Percentiles rank a stretch among this genome's conserved stretches.
These are phyloP conservation scores for Amanita exitialis DNA, from an alignment of 768 basidiomycete species.

Conservation along the genomic window DNA sequence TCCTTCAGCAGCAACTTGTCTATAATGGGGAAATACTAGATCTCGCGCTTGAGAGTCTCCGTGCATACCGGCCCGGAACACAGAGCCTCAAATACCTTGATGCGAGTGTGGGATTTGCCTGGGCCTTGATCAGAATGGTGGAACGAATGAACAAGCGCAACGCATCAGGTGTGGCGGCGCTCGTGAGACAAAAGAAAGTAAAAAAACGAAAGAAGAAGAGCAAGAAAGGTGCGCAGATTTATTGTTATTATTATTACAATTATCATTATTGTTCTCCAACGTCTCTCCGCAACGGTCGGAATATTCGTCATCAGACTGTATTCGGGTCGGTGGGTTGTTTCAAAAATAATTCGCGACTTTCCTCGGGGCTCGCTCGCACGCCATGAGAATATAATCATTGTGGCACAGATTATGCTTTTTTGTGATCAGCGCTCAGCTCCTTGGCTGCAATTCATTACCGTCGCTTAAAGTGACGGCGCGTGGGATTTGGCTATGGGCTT, in stretches of 20 bases:
- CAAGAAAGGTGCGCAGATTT: slow-evolving; percentile 26
- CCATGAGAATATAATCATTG: neutral
- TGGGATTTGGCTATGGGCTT: neutral
- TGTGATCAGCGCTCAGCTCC: slow-evolving; percentile 2
- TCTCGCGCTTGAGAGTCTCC: slow-evolving; percentile 68
- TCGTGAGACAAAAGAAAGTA: slow-evolving; percentile 60
- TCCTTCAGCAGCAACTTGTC: slow-evolving; percentile 83
- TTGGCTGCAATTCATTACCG: slow-evolving; percentile 7
- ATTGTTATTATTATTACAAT: no score
- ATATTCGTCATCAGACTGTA: neutral
- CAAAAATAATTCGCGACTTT: neutral
- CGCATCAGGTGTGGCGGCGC: slow-evolving; percentile 46
- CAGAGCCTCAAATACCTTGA: slow-evolving; percentile 78
- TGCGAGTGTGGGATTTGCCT: slow-evolving; percentile 74
- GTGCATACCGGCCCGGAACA: slow-evolving; percentile 71
- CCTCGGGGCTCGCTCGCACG: slow-evolving; percentile 1
- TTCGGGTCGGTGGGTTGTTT: neutral
- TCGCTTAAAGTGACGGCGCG: slow-evolving; percentile 4
- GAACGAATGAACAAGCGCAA: slow-evolving; percentile 78
- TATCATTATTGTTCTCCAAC: neutral
- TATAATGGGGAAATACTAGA: slow-evolving; percentile 95
- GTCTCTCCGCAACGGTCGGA: neutral
- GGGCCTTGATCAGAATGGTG: slow-evolving; percentile 80
- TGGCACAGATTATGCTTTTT: slow-evolving; percentile 2
- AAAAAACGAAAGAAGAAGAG: slow-evolving; percentile 35